Conservation (phyloP, 495 filamentous ascomycete genomes). For the Tuber microsphaerosporum region DNA sequence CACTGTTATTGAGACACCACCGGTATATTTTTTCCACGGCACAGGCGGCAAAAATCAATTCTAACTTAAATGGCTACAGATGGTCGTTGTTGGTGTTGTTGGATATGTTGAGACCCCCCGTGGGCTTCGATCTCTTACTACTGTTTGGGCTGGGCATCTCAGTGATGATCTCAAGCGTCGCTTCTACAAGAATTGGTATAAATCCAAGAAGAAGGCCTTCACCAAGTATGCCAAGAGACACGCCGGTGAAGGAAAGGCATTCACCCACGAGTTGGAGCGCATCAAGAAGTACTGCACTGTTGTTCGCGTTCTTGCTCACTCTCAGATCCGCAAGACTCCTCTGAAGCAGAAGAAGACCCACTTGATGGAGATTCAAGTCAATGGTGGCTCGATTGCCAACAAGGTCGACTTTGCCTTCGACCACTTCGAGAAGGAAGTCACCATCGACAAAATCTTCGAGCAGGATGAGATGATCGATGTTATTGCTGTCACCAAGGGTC, state of each 20-base stretch:
- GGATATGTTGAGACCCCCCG: slow-evolving; percentile 99
- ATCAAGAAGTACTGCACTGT: slow-evolving; percentile 99
- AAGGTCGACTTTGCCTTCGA: slow-evolving; percentile 93
- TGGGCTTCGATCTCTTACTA: slow-evolving; percentile 97
- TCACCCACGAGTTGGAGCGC: slow-evolving; percentile 95
- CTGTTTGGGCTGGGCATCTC: slow-evolving; percentile 98
- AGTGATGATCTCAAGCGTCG: slow-evolving; percentile 97
- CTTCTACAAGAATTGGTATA: slow-evolving; percentile 99
- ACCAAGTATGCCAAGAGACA: slow-evolving; percentile 99
- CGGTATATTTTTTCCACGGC: slow-evolving; percentile 58
- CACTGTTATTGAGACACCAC: slow-evolving; percentile 98
- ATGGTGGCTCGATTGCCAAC: slow-evolving; percentile 86
- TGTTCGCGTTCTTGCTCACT: slow-evolving; percentile 98
- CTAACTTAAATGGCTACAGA: slow-evolving; percentile 60
- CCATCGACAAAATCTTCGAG: slow-evolving; percentile 93
- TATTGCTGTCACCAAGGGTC: slow-evolving; percentile 99
- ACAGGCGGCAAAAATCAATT: slow-evolving; percentile 44
- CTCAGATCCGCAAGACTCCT: slow-evolving; percentile 97
- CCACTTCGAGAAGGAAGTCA: slow-evolving; percentile 97
- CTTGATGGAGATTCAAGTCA: slow-evolving; percentile 99
- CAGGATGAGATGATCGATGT: slow-evolving; percentile 99
- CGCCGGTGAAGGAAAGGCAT: slow-evolving; percentile 81
- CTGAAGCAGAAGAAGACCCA: slow-evolving; percentile 99
- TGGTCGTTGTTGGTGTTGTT: slow-evolving; percentile 98
- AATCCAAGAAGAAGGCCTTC: slow-evolving; percentile 99